Evolutionary conservation across 768 basidiomycete species (phyloP).

Genomic region (Leccinum obscurum): DNA sequence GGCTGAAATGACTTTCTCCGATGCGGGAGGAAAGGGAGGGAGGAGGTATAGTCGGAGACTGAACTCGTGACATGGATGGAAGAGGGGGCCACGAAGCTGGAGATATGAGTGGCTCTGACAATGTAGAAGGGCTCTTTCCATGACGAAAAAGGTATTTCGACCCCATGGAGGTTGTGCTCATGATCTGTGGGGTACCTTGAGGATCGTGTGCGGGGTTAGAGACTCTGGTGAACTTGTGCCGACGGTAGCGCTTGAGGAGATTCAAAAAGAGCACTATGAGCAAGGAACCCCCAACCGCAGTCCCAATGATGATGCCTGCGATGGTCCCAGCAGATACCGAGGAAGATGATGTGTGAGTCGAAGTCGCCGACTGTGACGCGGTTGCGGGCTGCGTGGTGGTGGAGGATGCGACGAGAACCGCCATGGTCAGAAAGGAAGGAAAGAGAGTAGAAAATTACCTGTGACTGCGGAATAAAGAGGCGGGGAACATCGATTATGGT

Average conservation of each 20-base stretch:
- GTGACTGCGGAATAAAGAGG: not conserved
- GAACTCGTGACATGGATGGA: slow-evolving; percentile 3
- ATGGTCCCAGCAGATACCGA: slow-evolving; percentile 12
- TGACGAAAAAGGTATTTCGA: slow-evolving; percentile 3
- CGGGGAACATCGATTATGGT: not conserved
- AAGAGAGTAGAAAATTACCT: not conserved
- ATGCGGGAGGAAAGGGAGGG: not conserved
- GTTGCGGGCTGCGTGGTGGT: slow-evolving; percentile 5
- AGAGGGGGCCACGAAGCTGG: slow-evolving; percentile 10
- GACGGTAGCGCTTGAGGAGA: slow-evolving; percentile 12
- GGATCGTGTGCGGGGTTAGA: slow-evolving; percentile 10
- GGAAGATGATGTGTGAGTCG: not conserved
- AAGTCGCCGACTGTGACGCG: not conserved
- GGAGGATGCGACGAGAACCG: slow-evolving; percentile 6
- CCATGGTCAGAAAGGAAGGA: slow-evolving; percentile 11
- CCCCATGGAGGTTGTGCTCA: not conserved
- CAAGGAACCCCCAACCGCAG: slow-evolving; percentile 13
- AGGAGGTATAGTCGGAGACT: slow-evolving; percentile 1
- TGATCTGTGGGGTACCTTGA: not conserved
- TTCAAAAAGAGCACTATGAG: slow-evolving; percentile 14
- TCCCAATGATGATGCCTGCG: slow-evolving; percentile 25
- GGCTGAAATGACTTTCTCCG: slow-evolving; percentile 5
- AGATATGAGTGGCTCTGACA: slow-evolving; percentile 26
- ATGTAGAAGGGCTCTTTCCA: slow-evolving; percentile 18
- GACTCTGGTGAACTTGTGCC: slow-evolving; percentile 19